These are phyloP conservation scores for Chalciporus sp. DNA, from an alignment of 1,284 basidiomycete genomes.

Conservation along the genomic window DNA sequence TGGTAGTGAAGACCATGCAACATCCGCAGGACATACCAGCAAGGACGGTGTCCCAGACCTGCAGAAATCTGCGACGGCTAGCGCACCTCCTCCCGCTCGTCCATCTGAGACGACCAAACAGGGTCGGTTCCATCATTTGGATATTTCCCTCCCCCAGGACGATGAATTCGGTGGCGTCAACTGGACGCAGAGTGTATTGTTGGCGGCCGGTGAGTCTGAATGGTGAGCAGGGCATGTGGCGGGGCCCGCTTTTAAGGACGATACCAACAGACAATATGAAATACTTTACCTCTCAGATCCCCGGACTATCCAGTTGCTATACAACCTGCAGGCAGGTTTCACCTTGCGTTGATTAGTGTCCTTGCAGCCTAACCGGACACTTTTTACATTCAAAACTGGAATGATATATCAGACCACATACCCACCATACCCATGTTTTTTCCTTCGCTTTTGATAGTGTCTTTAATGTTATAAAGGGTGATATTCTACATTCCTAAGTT, in stretches of 20 bases:
- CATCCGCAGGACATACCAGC: constrained; percentile 9
- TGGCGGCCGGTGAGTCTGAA: constrained; percentile 34
- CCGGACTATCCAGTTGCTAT: constrained; percentile 19
- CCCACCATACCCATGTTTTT: constrained; percentile 14
- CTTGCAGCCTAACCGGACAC: constrained; percentile 22
- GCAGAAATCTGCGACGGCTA: constrained; percentile 9
- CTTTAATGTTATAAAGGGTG: background rate
- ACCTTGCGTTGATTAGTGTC: constrained; percentile 17
- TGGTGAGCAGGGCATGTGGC: constrained; percentile 23
- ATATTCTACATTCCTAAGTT: background rate
- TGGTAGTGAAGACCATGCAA: constrained; percentile 15
- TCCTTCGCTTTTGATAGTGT: background rate
- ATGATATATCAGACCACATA: constrained; percentile 28
- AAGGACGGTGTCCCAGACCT: constrained; percentile 4
- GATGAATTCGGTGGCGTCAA: constrained; percentile 28
- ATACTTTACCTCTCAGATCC: constrained; percentile 13
- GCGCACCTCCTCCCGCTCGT: constrained; percentile 3
- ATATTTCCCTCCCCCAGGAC: constrained; percentile 29
- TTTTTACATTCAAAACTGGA: constrained; percentile 12
- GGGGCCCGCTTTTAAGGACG: background rate
- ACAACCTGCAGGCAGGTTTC: constrained; percentile 37
- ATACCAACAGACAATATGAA: constrained; percentile 11
- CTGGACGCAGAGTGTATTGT: constrained; percentile 37
- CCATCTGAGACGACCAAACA: constrained; percentile 7
- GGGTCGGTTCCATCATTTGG: constrained; percentile 25